These are phyloP conservation scores for Acanthochlamys bracteata DNA, from an alignment of 106 monocot species.

Conservation along the genomic window DNA sequence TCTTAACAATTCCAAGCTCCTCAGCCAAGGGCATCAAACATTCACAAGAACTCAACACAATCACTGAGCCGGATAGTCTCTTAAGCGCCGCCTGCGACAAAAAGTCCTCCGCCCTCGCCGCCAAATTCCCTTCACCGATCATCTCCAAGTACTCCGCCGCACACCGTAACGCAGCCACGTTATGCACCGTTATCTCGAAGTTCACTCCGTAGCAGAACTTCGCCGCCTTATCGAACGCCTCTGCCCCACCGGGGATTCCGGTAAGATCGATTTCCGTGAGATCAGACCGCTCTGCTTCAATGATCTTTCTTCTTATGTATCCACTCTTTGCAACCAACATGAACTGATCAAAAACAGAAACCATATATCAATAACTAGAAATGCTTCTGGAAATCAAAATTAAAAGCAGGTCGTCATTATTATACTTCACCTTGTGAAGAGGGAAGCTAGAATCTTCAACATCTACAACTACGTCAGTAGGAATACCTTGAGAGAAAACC, in stretches of 20 bases:
- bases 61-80: slow-evolving; percentile 28
- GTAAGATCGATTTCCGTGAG: slow-evolving; percentile 23
- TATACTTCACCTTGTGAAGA: slow-evolving; percentile 53
- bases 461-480: slow-evolving; percentile 36
- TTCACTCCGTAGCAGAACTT: slow-evolving; percentile 62
- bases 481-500: slow-evolving; percentile 43
- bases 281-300: slow-evolving; percentile 15
- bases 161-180: slow-evolving; percentile 49
- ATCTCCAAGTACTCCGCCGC: slow-evolving; percentile 57
- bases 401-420: no score
- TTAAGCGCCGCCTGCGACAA: slow-evolving; percentile 34
- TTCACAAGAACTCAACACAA: slow-evolving; percentile 39
- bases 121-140: slow-evolving; percentile 30
- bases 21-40: slow-evolving; percentile 33
- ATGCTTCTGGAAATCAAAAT: no score
- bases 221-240: slow-evolving; percentile 43
- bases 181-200: slow-evolving; percentile 55
- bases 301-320: slow-evolving; percentile 21
- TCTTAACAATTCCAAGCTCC: slow-evolving; percentile 29
- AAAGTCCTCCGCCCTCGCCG: slow-evolving; percentile 32
- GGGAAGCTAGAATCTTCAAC: slow-evolving; percentile 37
- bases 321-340: slow-evolving; percentile 45
- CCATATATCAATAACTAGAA: no score
- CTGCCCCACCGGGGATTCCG: slow-evolving; percentile 40
- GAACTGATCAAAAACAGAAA: no score